Percentiles rank a stretch among this genome's conserved stretches.
These are phyloP conservation scores for Eucalyptus erythrocorys DNA, from an alignment of 345 rosid species.

Conservation along the genomic window DNA sequence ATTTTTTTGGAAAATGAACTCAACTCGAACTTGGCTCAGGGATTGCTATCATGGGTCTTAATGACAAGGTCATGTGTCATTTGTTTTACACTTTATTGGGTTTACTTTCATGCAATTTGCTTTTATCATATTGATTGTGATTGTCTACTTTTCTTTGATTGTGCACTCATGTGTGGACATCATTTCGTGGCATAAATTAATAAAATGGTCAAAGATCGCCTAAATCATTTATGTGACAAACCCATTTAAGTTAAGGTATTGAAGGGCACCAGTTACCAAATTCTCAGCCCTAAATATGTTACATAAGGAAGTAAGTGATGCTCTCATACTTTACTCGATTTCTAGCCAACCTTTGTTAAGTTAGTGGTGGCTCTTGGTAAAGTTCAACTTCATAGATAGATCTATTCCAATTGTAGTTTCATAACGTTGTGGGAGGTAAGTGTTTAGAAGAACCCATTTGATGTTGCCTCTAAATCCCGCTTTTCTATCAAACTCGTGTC, in stretches of 20 bases:
- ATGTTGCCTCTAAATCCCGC: background rate
- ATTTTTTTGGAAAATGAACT: background rate
- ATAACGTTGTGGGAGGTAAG: too few relatives aligned
- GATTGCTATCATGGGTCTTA: background rate
- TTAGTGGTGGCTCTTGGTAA: background rate
- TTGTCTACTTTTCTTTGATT: background rate
- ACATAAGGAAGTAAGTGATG: background rate
- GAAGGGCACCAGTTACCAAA: background rate
- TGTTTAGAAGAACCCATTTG: too few relatives aligned
- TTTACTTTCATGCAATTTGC: background rate
- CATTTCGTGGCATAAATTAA: background rate
- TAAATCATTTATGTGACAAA: too few relatives aligned
- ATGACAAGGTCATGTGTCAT: background rate
- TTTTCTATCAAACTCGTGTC: rapidly evolving
- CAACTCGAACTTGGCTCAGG: background rate
- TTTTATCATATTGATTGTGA: background rate
- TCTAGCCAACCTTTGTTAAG: background rate
- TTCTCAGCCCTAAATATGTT: background rate
- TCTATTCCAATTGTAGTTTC: background rate
- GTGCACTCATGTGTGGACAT: background rate
- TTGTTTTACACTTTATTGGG: background rate
- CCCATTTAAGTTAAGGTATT: background rate
- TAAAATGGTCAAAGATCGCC: background rate
- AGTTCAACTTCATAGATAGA: background rate
- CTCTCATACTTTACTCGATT: rapidly evolving